Evolutionary conservation across 2,329 filamentous ascomycete species (phyloP).

Genomic region (Colletotrichum shisoi): DNA sequence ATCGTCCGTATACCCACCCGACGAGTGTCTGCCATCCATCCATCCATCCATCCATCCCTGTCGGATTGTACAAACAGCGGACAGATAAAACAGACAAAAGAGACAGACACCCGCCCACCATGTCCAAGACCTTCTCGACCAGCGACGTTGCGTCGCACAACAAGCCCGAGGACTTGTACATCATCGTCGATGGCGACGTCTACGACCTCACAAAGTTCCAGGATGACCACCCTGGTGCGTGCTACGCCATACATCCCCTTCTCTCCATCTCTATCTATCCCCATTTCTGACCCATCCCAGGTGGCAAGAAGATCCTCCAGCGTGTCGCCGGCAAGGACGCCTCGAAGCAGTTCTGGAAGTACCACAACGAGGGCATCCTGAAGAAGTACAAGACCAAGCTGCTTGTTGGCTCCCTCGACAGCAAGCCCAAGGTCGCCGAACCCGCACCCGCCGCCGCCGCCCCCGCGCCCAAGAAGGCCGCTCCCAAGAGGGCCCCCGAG

Average conservation of each 20-base stretch:
- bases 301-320: conserved; percentile 71
- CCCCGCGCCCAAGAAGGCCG: conserved; percentile 52
- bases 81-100: conserved; percentile 4
- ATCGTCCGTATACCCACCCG: not conserved
- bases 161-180: conserved; percentile 84
- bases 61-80: conserved; percentile 7
- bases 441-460: conserved; percentile 52
- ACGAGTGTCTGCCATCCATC: conserved; percentile 3
- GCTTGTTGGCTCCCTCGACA: conserved; percentile 86
- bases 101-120: conserved; percentile 50
- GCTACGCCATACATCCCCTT: not conserved
- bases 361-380: conserved; percentile 84
- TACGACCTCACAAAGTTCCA: conserved; percentile 93
- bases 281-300: conserved; percentile 45
- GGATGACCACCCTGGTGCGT: conserved; percentile 80
- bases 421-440: conserved; percentile 76
- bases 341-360: conserved; percentile 74
- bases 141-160: conserved; percentile 91
- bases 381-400: conserved; percentile 84
- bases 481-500: conserved; percentile 50
- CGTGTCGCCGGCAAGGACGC: conserved; percentile 71
- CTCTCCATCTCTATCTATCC: too few relatives aligned
- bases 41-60: not conserved
- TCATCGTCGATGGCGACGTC: conserved; percentile 92
- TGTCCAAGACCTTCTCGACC: conserved; percentile 87